Evolutionary conservation across 2,329 filamentous ascomycete species (phyloP), one percentile per base, ranked within the genome.

Genomic region (Hymenoscyphus fructigenus): DNA sequence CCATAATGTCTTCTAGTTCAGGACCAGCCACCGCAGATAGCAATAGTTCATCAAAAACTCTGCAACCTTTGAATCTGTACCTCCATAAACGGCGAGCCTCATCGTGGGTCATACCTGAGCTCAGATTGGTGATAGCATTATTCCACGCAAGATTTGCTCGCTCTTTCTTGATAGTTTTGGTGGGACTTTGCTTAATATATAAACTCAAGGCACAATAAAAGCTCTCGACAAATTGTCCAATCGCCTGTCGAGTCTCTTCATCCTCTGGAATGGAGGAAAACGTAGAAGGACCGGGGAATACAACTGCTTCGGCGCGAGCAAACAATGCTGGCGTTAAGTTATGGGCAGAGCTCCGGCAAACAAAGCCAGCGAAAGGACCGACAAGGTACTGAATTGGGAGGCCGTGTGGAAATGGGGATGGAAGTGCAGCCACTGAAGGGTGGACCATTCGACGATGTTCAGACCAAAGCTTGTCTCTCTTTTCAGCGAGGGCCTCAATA

Each of bases 271-370:
- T 47, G 20, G n/a, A 20, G 14, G 23, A 20, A 17, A 60, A 36
- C 1, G 58, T 12, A n/a, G 29, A 5, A 12, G 17, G 10, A 29
- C 23, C 58, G 5, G 58, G 14, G 36, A 60, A 60, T 26, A 60
- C 58, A 14, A 60, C 58, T 15, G 34, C 58, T 60, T 60, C 15
- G 10, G 58, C 58, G 23, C 58, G 58, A 17, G 58, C 17, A 29
- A 60, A 28, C 10, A 60, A 20, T 4, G 12, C 26, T 28, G 58
- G 58, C 5, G 58, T 60, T 12, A 26, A 17, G 15, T 9, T 20
- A 34, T 60, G 15, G 3, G 36, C 58, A 4, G 23, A 12, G 29
- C 14, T 15, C 1, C 12, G 17, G 26, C 17, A 5, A 29, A 60
- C 36, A 47, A 20, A 20, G 3, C 20, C 29, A 1, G 1, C 4